Evolutionary conservation across 768 basidiomycete species (phyloP).

Genomic region (Tulasnella sp.): DNA sequence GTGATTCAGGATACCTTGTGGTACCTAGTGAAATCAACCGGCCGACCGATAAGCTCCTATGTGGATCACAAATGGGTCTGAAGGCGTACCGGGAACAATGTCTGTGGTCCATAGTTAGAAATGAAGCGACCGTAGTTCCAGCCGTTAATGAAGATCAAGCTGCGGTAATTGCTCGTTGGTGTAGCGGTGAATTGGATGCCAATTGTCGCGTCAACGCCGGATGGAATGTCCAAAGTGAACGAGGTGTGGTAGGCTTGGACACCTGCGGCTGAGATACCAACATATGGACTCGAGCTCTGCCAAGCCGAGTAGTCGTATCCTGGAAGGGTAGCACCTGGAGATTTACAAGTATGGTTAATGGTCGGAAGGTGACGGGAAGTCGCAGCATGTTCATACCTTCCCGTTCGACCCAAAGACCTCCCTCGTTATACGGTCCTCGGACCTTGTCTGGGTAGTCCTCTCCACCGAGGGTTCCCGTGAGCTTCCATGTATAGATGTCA

Average conservation of each 20-base stretch:
- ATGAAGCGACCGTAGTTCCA: constrained; percentile 26
- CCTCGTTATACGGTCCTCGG: constrained; percentile 27
- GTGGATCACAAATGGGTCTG: background rate
- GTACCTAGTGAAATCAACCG: constrained; percentile 18
- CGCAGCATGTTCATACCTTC: constrained; percentile 14
- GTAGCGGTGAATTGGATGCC: constrained; percentile 22
- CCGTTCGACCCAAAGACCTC: constrained; percentile 25
- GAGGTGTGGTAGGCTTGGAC: constrained; percentile 25
- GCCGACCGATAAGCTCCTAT: background rate
- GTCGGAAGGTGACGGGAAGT: background rate
- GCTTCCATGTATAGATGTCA: constrained; percentile 39
- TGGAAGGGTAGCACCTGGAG: constrained; percentile 24
- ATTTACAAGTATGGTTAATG: background rate
- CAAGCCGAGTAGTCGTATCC: constrained; percentile 22
- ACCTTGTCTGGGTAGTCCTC: constrained; percentile 26
- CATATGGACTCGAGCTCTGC: background rate
- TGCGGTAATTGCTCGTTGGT: constrained; percentile 21
- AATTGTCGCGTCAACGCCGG: constrained; percentile 22
- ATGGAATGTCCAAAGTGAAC: constrained; percentile 24
- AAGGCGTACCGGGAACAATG: background rate
- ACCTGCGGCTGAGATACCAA: constrained; percentile 20
- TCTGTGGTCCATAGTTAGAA: constrained; percentile 3
- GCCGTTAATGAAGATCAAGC: constrained; percentile 25
- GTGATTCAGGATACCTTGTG: constrained; percentile 25
- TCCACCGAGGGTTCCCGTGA: constrained; percentile 29